Evolutionary conservation across 441 rosid genomes (phyloP), one percentile per base, ranked within the genome.

Genomic region (Populus hybrid): DNA sequence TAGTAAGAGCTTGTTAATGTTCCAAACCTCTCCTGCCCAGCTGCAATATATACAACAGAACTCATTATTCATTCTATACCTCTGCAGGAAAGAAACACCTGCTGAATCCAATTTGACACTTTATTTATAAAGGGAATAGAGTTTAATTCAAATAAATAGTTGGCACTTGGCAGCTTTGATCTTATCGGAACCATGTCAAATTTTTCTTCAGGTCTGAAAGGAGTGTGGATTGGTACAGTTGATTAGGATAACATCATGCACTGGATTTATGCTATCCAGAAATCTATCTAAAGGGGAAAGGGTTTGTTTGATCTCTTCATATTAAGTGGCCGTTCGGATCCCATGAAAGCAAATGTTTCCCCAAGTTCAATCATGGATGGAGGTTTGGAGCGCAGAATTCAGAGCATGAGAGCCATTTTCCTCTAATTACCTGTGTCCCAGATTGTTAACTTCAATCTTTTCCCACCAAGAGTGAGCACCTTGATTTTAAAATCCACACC

Each of bases 401-500:
- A 42, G 14, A 42, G 10, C 50, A 2, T 42, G 16, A 10, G 50
- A 42, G 16, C 12, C 50, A 42, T 10, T 63, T 21, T 28, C 14
- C 23, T 71, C 54, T 9, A 32, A 65, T 74, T 83, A 92, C 96
- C 96, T 74, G 96, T 92, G 76, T 92, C 96, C 96, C 96, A 92
- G 16, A 92, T 88, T 14, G 96, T 92, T 16, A 92, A 87, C 85
- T 92, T 92, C 85, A 92, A 80, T 76, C 81, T 89, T 79, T 91
- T 91, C 50, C 89, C 96, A 84, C 84, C 88, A 70, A 82, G 79
- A 12, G 83, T 87, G 40, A 90, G 65, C 42, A 59, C 76, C 89
- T 92, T 92, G 81, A 92, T 80, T 86, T 92, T 92, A 74, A 92
- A 92, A 88, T 92, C 96, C 69, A 92, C 96, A 50, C 96, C 96